Evolutionary conservation across 148 eudicot genomes (phyloP).

Genomic region (Cornus kousa): DNA sequence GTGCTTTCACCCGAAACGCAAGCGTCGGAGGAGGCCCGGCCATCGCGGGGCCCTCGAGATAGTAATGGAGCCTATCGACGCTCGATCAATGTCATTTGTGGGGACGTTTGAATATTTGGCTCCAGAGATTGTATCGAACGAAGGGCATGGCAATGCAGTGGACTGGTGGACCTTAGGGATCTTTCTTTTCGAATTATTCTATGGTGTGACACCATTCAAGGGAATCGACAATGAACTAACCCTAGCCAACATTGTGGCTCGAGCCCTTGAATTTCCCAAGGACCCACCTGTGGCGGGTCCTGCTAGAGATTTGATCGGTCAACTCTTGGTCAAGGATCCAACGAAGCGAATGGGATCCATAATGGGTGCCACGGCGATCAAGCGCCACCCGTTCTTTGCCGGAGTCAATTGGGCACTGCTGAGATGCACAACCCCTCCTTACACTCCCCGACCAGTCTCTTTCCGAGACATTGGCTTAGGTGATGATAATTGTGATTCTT

Average conservation of each 20-base stretch:
- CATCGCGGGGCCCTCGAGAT: slow-evolving; percentile 14
- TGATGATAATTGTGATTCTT: slow-evolving; percentile 12
- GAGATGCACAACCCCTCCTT: slow-evolving; percentile 36
- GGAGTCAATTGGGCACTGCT: slow-evolving; percentile 45
- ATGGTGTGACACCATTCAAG: slow-evolving; percentile 49
- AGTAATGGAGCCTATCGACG: slow-evolving; percentile 49
- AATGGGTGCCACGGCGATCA: slow-evolving; percentile 39
- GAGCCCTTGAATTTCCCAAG: slow-evolving; percentile 42
- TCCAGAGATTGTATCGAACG: slow-evolving; percentile 47
- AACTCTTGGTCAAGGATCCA: slow-evolving; percentile 31
- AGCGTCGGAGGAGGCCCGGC: not conserved
- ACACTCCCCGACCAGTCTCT: slow-evolving; percentile 18
- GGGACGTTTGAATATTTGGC: slow-evolving; percentile 60
- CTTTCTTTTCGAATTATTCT: slow-evolving; percentile 39
- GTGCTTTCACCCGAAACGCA: slow-evolving; percentile 19
- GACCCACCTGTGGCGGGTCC: slow-evolving; percentile 18
- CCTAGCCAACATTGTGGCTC: slow-evolving; percentile 40
- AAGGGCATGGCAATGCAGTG: slow-evolving; percentile 51
- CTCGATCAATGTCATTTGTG: slow-evolving; percentile 50
- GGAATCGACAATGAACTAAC: slow-evolving; percentile 44
- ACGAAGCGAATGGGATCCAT: slow-evolving; percentile 33
- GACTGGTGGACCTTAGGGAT: slow-evolving; percentile 67
- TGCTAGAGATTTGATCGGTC: slow-evolving; percentile 33
- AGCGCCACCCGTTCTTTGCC: slow-evolving; percentile 29
- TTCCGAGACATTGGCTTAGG: not conserved